These are phyloP conservation scores for Citeromyces hawaiiensis DNA, from an alignment of 1,139 yeast species.

Conservation along the genomic window DNA sequence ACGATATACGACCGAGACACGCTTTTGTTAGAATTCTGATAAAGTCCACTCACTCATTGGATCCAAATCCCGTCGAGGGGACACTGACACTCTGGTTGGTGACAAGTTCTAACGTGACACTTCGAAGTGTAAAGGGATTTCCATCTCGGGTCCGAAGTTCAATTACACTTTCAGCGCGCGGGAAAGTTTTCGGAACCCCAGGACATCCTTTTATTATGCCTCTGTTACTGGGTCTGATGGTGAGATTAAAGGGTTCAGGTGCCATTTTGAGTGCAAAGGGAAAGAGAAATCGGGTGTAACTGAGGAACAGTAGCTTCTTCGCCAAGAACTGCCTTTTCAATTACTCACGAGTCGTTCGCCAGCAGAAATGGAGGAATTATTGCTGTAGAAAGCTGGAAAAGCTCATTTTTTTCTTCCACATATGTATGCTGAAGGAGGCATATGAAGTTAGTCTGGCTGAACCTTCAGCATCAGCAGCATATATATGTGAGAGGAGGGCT, in stretches of 20 bases:
- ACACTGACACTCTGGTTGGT: constrained; percentile 3
- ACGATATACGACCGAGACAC: neutral
- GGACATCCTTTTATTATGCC: constrained; percentile 3
- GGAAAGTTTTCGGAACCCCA: constrained; percentile 4
- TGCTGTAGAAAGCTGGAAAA: too few species aligned
- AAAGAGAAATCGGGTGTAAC: too few species aligned
- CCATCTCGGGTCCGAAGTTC: constrained; percentile 6
- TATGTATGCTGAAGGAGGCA: too few species aligned
- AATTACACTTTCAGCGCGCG: constrained; percentile 5
- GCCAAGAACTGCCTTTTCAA: too few species aligned
- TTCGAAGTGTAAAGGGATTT: constrained; percentile 4
- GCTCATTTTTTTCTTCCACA: too few species aligned
- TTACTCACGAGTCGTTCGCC: too few species aligned
- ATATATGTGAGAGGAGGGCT: too few species aligned
- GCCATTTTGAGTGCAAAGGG: constrained; percentile 1
- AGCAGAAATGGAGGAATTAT: too few species aligned
- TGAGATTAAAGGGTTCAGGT: constrained; percentile 2
- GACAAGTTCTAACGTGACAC: constrained; percentile 2
- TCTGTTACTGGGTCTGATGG: constrained; percentile 2
- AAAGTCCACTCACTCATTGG: constrained; percentile 1
- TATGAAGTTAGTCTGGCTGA: too few species aligned
- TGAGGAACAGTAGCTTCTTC: too few species aligned
- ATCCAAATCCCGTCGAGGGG: neutral
- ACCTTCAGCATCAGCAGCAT: too few species aligned
- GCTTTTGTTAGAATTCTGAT: neutral